These are phyloP conservation scores for Aspergillus vadensis DNA, from an alignment of 2,329 filamentous ascomycete genomes.

Conservation along the genomic window DNA sequence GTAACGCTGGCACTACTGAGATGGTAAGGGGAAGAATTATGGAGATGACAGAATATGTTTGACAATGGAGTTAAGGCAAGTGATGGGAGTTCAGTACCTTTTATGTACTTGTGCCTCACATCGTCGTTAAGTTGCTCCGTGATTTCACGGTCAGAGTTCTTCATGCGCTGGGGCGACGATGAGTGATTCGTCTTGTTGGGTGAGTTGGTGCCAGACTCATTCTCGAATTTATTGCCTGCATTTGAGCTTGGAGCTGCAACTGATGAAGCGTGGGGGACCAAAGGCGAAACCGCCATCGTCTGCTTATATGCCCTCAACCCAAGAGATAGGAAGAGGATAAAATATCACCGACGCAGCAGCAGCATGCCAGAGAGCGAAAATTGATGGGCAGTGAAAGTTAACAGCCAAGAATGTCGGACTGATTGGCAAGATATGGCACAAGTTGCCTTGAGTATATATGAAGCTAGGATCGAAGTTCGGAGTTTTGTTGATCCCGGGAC, in stretches of 20 bases:
- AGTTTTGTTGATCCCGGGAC: slow-evolving; percentile 36
- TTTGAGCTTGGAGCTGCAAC: slow-evolving; percentile 35
- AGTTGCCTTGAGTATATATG: background rate
- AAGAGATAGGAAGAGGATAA: background rate
- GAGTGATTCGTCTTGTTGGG: slow-evolving; percentile 20
- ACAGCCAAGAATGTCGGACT: background rate
- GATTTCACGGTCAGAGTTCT: slow-evolving; percentile 43
- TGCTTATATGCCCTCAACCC: background rate
- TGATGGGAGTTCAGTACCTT: slow-evolving; percentile 56
- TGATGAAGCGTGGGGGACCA: slow-evolving; percentile 42
- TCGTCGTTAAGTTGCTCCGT: slow-evolving; percentile 80
- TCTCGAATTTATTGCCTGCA: slow-evolving; percentile 38
- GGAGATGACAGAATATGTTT: background rate
- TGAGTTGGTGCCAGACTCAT: slow-evolving; percentile 35
- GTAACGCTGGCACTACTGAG: too few relatives aligned
- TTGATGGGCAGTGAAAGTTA: background rate
- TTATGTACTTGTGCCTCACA: slow-evolving; percentile 85
- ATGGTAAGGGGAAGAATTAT: background rate
- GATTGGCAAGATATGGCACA: background rate
- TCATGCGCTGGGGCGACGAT: slow-evolving; percentile 19
- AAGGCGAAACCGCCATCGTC: slow-evolving; percentile 48
- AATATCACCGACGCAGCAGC: background rate
- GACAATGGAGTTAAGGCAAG: background rate
- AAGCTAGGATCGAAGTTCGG: slow-evolving; percentile 18
- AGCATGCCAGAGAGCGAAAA: background rate